phyloP scores from a whole-genome alignment of 2,329 filamentous ascomycete genomes.

The Septoria linicola region DNA sequence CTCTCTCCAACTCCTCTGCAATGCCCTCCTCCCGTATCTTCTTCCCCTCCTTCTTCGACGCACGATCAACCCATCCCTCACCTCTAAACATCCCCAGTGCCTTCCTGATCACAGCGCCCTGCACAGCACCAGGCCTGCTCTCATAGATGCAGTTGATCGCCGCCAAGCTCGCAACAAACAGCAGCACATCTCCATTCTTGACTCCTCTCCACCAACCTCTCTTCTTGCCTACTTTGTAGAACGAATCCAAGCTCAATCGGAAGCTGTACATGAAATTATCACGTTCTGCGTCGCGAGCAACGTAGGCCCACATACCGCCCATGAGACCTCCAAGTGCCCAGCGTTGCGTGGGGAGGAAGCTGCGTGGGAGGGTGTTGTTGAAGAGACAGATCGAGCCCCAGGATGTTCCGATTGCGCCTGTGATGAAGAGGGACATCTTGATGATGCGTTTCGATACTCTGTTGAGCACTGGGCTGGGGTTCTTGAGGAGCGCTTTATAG shows the following conservation, averaged over 20 bases:
- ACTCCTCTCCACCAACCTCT: conserved; percentile 81
- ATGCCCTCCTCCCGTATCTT: conserved; percentile 22
- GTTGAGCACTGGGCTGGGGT: conserved; percentile 67
- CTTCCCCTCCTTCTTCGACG: conserved; percentile 18
- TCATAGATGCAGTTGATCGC: conserved; percentile 77
- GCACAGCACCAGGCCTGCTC: conserved; percentile 64
- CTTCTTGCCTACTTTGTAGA: conserved; percentile 95
- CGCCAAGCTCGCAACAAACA: conserved; percentile 78
- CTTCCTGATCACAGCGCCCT: conserved; percentile 67
- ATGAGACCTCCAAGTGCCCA: conserved; percentile 88
- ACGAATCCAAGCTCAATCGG: conserved; percentile 72
- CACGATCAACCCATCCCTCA: conserved; percentile 70
- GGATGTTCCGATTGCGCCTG: conserved; percentile 77
- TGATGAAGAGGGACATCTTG: conserved; percentile 72
- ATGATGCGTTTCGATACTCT: conserved; percentile 67
- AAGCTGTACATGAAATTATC: conserved; percentile 76
- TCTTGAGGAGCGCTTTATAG: conserved; percentile 66
- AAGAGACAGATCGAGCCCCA: conserved; percentile 93
- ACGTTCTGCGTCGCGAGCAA: conserved; percentile 65
- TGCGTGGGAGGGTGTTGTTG: conserved; percentile 72
- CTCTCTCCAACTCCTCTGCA: conserved; percentile 14
- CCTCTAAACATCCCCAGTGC: conserved; percentile 71
- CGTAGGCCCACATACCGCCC: conserved; percentile 79
- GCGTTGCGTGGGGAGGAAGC: conserved; percentile 73
- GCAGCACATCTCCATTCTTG: conserved; percentile 76